Percentiles rank a stretch among this genome's conserved stretches.
Conservation (phyloP, 2,329 filamentous ascomycete genomes). For the Torrubiella hemipterigena region DNA sequence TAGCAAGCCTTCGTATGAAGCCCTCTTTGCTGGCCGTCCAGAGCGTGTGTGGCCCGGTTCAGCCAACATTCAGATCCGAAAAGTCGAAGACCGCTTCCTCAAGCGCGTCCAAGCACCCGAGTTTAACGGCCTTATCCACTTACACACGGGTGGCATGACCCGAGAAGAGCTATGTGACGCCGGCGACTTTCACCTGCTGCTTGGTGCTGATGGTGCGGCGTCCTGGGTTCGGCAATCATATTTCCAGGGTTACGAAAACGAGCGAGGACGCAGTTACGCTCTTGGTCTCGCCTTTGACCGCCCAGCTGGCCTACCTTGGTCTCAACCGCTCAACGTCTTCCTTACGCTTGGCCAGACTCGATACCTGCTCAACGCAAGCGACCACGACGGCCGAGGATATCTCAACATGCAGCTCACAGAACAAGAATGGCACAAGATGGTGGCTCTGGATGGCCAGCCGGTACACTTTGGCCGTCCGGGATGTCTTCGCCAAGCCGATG, state of each 20-base stretch:
- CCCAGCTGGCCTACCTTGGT: slow-evolving; percentile 18
- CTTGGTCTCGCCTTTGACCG: slow-evolving; percentile 21
- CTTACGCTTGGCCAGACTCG: slow-evolving; percentile 22
- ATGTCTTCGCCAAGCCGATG: slow-evolving; percentile 16
- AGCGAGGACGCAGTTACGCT: slow-evolving; percentile 20
- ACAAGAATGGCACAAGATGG: slow-evolving; percentile 22
- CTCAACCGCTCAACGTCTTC: slow-evolving; percentile 22
- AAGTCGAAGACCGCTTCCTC: slow-evolving; percentile 24
- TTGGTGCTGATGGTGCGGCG: slow-evolving; percentile 22
- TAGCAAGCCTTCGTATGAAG: slow-evolving; percentile 14
- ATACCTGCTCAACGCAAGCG: slow-evolving; percentile 22
- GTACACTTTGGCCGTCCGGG: slow-evolving; percentile 20
- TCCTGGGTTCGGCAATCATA: slow-evolving; percentile 21
- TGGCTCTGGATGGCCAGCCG: slow-evolving; percentile 16
- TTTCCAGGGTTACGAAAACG: slow-evolving; percentile 21
- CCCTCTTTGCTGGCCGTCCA: slow-evolving; percentile 18
- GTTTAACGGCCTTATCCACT: slow-evolving; percentile 17
- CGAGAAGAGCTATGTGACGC: slow-evolving; percentile 16
- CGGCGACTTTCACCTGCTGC: slow-evolving; percentile 22
- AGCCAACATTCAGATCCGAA: slow-evolving; percentile 24
- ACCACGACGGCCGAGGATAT: slow-evolving; percentile 19
- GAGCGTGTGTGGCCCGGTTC: slow-evolving; percentile 23
- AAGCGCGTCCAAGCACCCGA: slow-evolving; percentile 18
- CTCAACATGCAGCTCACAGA: slow-evolving; percentile 24
- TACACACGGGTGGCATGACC: slow-evolving; percentile 18